phyloP scores from a whole-genome alignment of 805 yeast species.

The Myxozyma neglecta region DNA sequence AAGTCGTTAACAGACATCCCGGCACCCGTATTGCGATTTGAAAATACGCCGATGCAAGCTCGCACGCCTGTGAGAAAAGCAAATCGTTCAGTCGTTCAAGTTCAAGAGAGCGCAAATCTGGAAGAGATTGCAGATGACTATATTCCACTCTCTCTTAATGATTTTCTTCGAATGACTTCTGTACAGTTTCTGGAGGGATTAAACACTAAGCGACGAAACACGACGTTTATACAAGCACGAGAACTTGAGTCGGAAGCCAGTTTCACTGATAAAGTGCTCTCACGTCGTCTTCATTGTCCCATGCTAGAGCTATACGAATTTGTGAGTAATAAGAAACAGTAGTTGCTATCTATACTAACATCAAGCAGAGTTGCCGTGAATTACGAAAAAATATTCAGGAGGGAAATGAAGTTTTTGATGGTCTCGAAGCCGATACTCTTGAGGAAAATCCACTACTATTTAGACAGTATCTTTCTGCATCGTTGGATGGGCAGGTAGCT shows the following conservation, averaged over 20 bases:
- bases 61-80: not conserved
- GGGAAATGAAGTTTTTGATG: slow-evolving; percentile 50
- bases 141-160: slow-evolving; percentile 32
- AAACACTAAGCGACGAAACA: slow-evolving; percentile 28
- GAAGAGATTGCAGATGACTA: slow-evolving; percentile 4
- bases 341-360: not conserved
- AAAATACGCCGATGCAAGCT: not conserved
- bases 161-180: slow-evolving; percentile 35
- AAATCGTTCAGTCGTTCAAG: not conserved
- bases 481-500: slow-evolving; percentile 43
- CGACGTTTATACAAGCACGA: slow-evolving; percentile 32
- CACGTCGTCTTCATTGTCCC: slow-evolving; percentile 45
- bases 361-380: slow-evolving; percentile 49
- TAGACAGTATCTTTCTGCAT: slow-evolving; percentile 49
- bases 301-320: slow-evolving; percentile 53
- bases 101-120: not conserved
- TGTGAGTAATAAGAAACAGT: slow-evolving; percentile 9
- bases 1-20: slow-evolving; percentile 7
- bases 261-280: slow-evolving; percentile 44
- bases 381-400: slow-evolving; percentile 52
- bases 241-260: slow-evolving; percentile 27
- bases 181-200: slow-evolving; percentile 39
- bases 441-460: slow-evolving; percentile 53
- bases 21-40: slow-evolving; percentile 7
- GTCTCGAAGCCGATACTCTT: slow-evolving; percentile 49